Evolutionary conservation across 352 stramenopile species (phyloP).

Genomic region (Phytophthora pistaciae): DNA sequence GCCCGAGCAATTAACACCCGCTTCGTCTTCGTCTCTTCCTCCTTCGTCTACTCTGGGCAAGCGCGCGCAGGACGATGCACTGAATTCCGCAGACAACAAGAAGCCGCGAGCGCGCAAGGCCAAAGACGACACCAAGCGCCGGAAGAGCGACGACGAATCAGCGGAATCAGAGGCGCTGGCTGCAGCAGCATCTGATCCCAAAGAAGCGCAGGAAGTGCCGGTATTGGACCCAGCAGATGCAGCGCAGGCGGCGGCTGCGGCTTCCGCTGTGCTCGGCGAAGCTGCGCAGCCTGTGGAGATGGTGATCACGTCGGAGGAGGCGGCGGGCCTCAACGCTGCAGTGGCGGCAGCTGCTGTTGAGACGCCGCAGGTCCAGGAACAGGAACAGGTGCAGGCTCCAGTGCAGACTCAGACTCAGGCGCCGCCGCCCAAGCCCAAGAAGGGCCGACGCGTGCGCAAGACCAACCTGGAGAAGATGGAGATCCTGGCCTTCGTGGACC

Average conservation of each 20-base stretch:
- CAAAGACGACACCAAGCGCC: slow-evolving; percentile 42
- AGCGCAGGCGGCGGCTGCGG: background rate
- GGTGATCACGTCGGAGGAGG: slow-evolving; percentile 25
- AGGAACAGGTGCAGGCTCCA: slow-evolving; percentile 2
- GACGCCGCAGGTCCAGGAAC: background rate
- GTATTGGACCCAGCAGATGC: background rate
- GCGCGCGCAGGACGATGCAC: slow-evolving; percentile 15
- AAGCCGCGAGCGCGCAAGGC: slow-evolving; percentile 59
- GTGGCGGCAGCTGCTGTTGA: slow-evolving; percentile 2
- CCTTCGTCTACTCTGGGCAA: slow-evolving; percentile 20
- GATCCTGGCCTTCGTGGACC: slow-evolving; percentile 83
- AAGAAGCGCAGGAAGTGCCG: background rate
- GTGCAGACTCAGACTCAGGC: background rate
- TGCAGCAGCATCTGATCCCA: background rate
- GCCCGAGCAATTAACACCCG: background rate
- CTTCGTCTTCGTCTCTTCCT: slow-evolving; percentile 8
- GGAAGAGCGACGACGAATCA: slow-evolving; percentile 13
- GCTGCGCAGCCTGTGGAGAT: slow-evolving; percentile 20
- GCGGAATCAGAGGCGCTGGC: slow-evolving; percentile 10
- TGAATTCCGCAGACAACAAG: slow-evolving; percentile 7
- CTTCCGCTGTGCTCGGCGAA: slow-evolving; percentile 3
- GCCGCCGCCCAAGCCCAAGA: slow-evolving; percentile 35
- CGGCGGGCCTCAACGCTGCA: slow-evolving; percentile 18
- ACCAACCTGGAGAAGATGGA: slow-evolving; percentile 87
- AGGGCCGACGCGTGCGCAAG: slow-evolving; percentile 79